Evolutionary conservation across 305 asterid genomes (phyloP).

Genomic region (Fraxinus dipetala): DNA sequence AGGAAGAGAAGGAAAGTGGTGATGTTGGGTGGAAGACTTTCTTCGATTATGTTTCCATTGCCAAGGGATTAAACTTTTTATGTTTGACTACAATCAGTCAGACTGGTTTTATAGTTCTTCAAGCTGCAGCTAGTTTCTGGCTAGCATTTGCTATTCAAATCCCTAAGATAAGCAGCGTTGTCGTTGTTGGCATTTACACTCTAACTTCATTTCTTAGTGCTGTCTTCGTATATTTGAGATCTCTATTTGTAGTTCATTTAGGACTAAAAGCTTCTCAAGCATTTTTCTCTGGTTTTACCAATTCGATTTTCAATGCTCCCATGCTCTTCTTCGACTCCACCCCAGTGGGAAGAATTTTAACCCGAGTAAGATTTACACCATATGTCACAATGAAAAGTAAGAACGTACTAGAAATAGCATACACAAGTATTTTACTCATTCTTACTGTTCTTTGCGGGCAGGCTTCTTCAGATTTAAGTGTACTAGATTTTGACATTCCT

Average conservation of each 20-base stretch:
- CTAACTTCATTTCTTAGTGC: constrained; percentile 43
- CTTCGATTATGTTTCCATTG: constrained; percentile 42
- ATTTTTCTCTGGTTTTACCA: constrained; percentile 51
- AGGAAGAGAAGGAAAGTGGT: constrained; percentile 60
- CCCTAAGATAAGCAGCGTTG: constrained; percentile 31
- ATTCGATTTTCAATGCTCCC: constrained; percentile 66
- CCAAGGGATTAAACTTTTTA: constrained; percentile 40
- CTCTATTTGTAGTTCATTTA: constrained; percentile 47
- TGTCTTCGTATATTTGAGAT: constrained; percentile 48
- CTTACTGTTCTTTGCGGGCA: constrained; percentile 18
- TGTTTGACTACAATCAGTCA: constrained; percentile 27
- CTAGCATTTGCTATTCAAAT: constrained; percentile 52
- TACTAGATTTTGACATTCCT: constrained; percentile 73
- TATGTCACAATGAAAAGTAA: not conserved
- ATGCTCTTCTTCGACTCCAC: constrained; percentile 87
- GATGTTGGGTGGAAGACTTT: constrained; percentile 53
- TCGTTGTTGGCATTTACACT: constrained; percentile 47
- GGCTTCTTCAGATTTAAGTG: constrained; percentile 79
- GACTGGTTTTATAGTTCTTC: constrained; percentile 46
- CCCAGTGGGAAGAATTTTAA: constrained; percentile 72
- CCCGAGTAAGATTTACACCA: constrained; percentile 47
- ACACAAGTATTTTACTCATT: not conserved
- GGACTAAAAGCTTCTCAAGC: constrained; percentile 61
- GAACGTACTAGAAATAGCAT: no score
- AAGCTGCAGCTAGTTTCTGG: constrained; percentile 77